Evolutionary conservation across 306 rosid genomes (phyloP).

Genomic region (Citrullus mucosospermus): DNA sequence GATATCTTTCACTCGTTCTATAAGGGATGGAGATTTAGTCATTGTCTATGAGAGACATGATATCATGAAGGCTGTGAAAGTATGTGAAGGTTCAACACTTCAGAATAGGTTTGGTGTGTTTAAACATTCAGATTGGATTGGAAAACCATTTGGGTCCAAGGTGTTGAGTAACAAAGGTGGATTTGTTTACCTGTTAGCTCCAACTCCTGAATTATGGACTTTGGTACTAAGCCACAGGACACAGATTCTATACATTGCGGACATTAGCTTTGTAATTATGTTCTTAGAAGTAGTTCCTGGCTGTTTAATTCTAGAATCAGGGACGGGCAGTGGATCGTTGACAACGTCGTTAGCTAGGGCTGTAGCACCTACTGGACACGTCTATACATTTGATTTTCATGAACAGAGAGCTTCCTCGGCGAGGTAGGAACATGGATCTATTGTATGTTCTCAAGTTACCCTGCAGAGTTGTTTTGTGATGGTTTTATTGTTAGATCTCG

Average conservation of each 20-base stretch:
- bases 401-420: slow-evolving; percentile 82
- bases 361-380: slow-evolving; percentile 66
- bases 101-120: slow-evolving; percentile 77
- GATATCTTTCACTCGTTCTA: slow-evolving; percentile 44
- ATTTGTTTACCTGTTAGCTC: slow-evolving; percentile 73
- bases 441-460: neutral
- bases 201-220: slow-evolving; percentile 87
- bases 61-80: slow-evolving; percentile 61
- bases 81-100: slow-evolving; percentile 43
- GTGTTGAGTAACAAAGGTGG: slow-evolving; percentile 72
- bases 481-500: neutral
- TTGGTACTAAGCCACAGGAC: slow-evolving; percentile 78
- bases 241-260: slow-evolving; percentile 82
- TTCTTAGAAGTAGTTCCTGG: slow-evolving; percentile 78
- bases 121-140: slow-evolving; percentile 79
- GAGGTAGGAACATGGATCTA: slow-evolving; percentile 33
- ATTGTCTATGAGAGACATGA: slow-evolving; percentile 73
- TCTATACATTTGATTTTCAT: slow-evolving; percentile 77
- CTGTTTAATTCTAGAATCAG: slow-evolving; percentile 71
- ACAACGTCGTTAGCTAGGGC: slow-evolving; percentile 82
- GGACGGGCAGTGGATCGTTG: slow-evolving; percentile 91
- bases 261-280: slow-evolving; percentile 72
- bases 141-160: slow-evolving; percentile 78
- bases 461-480: neutral
- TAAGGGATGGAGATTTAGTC: slow-evolving; percentile 56